Evolutionary conservation across 1,284 basidiomycete species (phyloP), one percentile per base, ranked within the genome.

Genomic region (Cryptococcus amylolentus): DNA sequence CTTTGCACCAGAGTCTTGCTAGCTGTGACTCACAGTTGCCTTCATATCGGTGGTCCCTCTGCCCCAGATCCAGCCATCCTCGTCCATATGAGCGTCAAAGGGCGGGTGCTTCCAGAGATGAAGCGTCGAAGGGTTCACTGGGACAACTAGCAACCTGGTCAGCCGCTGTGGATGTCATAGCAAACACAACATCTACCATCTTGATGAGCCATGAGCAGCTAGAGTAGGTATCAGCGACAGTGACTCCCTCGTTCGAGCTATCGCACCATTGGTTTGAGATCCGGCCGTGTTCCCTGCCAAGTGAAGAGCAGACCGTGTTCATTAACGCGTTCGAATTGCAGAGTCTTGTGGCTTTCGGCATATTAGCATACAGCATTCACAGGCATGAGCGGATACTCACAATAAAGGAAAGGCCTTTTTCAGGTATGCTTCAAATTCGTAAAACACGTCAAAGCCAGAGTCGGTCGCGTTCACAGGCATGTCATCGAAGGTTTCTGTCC

Each of bases 231-330:
- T 31, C 31, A 31, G 31, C 20, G 3, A 8, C 23, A 14, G 16
- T 45, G 4, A 18, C 14, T 5, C 6, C 20, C 14, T 26, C 2
- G n/a, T n/a, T 27, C 23, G 43, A 23, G 28, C 43, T n/a, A 27
- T 5, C 43, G 23, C 28, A 88, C 76, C 2, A 87, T 67, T 0
- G 86, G 87, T 68, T 86, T 85, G 49, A 86, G 72, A 5, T 70
- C 66, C 1, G 64, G 44, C 51, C 84, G 76, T 2, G 78, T 78
- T 37, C 87, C 87, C 40, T 78, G 71, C 82, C 84, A 85, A 1
- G 80, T 80, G 63, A 82, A 87, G 0, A 88, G 77, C 9, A 88
- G 70, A 0, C 84, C 87, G 55, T 84, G 84, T 0, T 82, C 81
- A 66, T 86, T 86, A 61, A 88, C 81, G 60, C 81, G 81, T 2